Evolutionary conservation across 2,329 filamentous ascomycete genomes (phyloP), one percentile per base, ranked within the genome.

Genomic region (Epichloe bromicola): DNA sequence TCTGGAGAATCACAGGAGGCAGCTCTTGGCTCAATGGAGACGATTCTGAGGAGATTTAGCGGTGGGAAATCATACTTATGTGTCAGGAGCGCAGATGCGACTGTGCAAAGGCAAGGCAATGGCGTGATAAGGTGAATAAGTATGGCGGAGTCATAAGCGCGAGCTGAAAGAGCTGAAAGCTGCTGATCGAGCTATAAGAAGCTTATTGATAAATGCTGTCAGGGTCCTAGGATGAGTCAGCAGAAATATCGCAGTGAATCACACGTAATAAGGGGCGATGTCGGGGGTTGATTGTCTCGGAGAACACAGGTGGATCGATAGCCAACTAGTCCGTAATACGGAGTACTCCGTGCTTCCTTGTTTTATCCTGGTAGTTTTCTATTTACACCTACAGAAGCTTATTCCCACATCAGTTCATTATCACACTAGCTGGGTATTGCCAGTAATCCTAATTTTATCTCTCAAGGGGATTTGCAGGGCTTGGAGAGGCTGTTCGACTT

Each of bases 101-200:
- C 17, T 26, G 40, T 19, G 10, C 11, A 12, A 19, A 19, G 30
- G 30, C 30, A 30, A 19, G 40, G 4, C 8, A 20, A 42, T 41
- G 40, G 19, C 40, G 40, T 42, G 40, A 42, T 11, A 23, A 15
- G 38, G n/a, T 11, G 7, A 42, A 19, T 5, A 14, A 43, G 20
- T 34, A 47, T 5, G 46, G 15, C 14, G 8, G 17, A 14, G 26
- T 37, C 40, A 40, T 43, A 19, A 49, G 39, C 19, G 33, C 19
- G 36, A 49, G 47, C 39, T 36, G 40, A 43, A 49, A 43, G 34
- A 49, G 47, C 39, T 36, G 40, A 43, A 49, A 43, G 34, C 5
- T 3, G 15, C 11, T 33, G 30, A 14, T 30, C 12, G 40, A 43
- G 47, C 38, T 36, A 30, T 12, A n/a, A 12, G 47, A 23, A 26